Percentiles rank a stretch among this genome's conserved stretches.
These are phyloP conservation scores for Teratosphaeria epicoccoides DNA, from an alignment of 2,329 filamentous ascomycete genomes.

Conservation along the genomic window DNA sequence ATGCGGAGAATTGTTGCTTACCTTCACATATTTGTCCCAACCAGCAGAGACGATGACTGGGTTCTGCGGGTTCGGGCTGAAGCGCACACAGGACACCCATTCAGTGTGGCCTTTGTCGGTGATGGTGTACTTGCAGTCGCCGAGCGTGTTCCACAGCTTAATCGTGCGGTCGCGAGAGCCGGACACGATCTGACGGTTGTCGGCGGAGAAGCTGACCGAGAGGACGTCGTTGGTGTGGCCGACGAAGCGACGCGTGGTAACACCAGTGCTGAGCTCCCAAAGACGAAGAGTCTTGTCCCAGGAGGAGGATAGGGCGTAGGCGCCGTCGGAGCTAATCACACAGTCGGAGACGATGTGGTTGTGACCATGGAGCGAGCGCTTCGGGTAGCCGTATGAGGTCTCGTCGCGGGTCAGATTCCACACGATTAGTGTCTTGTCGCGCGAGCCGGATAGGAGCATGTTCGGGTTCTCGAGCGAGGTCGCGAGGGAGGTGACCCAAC, in stretches of 20 bases:
- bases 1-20: slow-evolving; percentile 47
- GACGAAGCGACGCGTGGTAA: slow-evolving; percentile 95
- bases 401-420: slow-evolving; percentile 99
- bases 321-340: slow-evolving; percentile 98
- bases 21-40: slow-evolving; percentile 99
- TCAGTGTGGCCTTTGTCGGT: slow-evolving; percentile 99
- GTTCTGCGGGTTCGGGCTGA: slow-evolving; percentile 99
- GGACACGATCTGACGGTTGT: slow-evolving; percentile 99
- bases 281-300: slow-evolving; percentile 99
- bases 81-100: slow-evolving; percentile 98
- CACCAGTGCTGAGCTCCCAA: slow-evolving; percentile 96
- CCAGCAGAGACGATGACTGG: slow-evolving; percentile 96
- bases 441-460: slow-evolving; percentile 95
- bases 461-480: slow-evolving; percentile 99
- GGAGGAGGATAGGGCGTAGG: slow-evolving; percentile 95
- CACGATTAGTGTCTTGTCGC: slow-evolving; percentile 99
- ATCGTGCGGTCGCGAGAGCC: slow-evolving; percentile 96
- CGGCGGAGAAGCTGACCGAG: slow-evolving; percentile 99
- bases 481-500: slow-evolving; percentile 97
- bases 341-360: slow-evolving; percentile 99
- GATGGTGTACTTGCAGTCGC: slow-evolving; percentile 99
- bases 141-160: slow-evolving; percentile 99
- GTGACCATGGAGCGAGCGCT: slow-evolving; percentile 97
- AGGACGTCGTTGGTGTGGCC: slow-evolving; percentile 99
- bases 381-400: slow-evolving; percentile 95